Evolutionary conservation across 306 rosid genomes (phyloP), one percentile per base, ranked within the genome.

Genomic region (Lablab purpureus): DNA sequence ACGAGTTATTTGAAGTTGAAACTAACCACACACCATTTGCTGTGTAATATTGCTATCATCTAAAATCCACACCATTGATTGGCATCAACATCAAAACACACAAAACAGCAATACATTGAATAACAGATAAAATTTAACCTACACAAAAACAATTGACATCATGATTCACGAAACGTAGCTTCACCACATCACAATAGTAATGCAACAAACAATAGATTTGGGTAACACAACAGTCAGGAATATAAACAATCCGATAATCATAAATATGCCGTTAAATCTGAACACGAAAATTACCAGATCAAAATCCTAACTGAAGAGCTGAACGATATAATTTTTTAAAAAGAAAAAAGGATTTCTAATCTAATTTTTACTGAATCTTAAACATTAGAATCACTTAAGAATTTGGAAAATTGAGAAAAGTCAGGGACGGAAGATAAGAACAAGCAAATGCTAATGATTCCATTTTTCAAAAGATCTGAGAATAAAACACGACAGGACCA

Each of bases 381-480:
- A 51, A 30, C 21, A 75, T n/a, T 43, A 30, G 50, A 78, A 56
- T 41, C 51, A 1, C 2, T 25, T n/a, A 10, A 3, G 18, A 52
- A 47, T 64, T 52, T 1, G 7, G 15, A 54, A 66, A 5, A 52
- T 25, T 18, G 50, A 52, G n/a, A 49, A 46, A 81, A 17, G 13
- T 50, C 12, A 7, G 66, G 5, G 25, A 75, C 45, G 76, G 23
- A 25, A 10, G 3, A n/a, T 7, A 52, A 34, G 15, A 14, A 56
- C 0, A 28, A 40, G 6, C 47, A 58, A 74, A 14, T 15, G 47
- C 17, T 1, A 27, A 54, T 1, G 15, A 75, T 69, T 49, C 3
- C 22, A 63, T 1, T 6, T 70, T 74, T 49, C 5, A n/a, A 69
- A 69, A 18, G 74, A 75, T 79, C 68, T 21, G 78, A 74, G 52